Percentiles rank a stretch among this genome's conserved stretches.
phyloP scores from a whole-genome alignment of 2,329 filamentous ascomycete species.

The Monosporascus sp. region DNA sequence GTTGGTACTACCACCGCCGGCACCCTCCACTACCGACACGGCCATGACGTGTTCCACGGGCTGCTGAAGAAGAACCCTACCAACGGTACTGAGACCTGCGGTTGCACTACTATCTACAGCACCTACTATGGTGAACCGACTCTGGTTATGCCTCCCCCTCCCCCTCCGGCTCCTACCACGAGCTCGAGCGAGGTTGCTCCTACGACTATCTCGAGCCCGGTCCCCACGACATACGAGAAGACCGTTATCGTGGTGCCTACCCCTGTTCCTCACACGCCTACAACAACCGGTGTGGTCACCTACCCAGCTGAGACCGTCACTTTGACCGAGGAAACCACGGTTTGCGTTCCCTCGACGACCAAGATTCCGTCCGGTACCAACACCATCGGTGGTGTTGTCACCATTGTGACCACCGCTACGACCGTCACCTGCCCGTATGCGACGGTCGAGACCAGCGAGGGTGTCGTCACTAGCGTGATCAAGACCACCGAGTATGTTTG shows the following conservation, averaged over 20 bases:
- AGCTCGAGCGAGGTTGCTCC: slow-evolving; percentile 15
- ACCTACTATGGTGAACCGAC: slow-evolving; percentile 64
- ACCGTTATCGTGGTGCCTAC: slow-evolving; percentile 47
- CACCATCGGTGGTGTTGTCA: slow-evolving; percentile 69
- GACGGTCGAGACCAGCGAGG: slow-evolving; percentile 53
- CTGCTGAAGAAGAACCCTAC: slow-evolving; percentile 43
- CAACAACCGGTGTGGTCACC: slow-evolving; percentile 68
- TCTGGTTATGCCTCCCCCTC: slow-evolving; percentile 28
- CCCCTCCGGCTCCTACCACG: slow-evolving; percentile 21
- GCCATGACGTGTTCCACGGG: slow-evolving; percentile 48
- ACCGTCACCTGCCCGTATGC: slow-evolving; percentile 68
- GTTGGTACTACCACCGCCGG: slow-evolving; percentile 51
- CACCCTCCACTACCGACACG: slow-evolving; percentile 56
- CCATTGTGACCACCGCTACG: slow-evolving; percentile 59
- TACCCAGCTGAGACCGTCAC: slow-evolving; percentile 68
- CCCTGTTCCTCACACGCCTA: slow-evolving; percentile 47
- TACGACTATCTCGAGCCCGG: slow-evolving; percentile 16
- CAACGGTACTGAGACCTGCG: slow-evolving; percentile 47
- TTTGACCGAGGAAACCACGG: slow-evolving; percentile 61
- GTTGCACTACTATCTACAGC: slow-evolving; percentile 70
- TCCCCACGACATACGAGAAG: slow-evolving; percentile 9
- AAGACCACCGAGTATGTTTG: slow-evolving; percentile 67
- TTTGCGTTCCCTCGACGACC: slow-evolving; percentile 59
- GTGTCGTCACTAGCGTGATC: slow-evolving; percentile 62
- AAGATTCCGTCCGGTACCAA: slow-evolving; percentile 57